Conservation (phyloP, 148 eudicot species). For the Nyssa sinensis region DNA sequence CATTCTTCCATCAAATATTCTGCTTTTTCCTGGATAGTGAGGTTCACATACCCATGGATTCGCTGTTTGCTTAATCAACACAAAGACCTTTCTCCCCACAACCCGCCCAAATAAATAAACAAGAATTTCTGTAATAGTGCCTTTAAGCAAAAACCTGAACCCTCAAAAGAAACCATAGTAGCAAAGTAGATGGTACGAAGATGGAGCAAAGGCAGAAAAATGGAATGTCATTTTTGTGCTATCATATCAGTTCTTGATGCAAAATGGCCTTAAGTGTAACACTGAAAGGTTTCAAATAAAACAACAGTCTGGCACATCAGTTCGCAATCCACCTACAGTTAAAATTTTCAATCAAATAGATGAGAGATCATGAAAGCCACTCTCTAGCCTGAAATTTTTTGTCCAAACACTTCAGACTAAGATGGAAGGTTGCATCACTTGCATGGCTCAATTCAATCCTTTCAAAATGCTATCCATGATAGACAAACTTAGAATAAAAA, state of each 20-base stretch:
- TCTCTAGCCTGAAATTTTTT: neutral
- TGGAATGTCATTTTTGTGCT: too few relatives aligned
- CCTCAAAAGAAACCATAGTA: too few relatives aligned
- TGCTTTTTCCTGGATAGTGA: neutral
- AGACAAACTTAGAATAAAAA: neutral
- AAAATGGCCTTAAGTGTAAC: neutral
- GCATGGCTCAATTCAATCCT: constrained; percentile 7
- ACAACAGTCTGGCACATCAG: neutral
- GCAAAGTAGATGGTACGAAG: too few relatives aligned
- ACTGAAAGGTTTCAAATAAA: neutral
- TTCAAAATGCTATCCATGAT: neutral
- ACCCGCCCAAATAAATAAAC: too few relatives aligned
- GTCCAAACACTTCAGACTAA: neutral
- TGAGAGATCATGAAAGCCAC: neutral
- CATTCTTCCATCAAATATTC: constrained; percentile 8
- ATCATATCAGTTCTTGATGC: neutral
- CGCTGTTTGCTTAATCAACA: constrained; percentile 4
- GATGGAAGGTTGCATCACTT: neutral
- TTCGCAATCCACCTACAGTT: neutral
- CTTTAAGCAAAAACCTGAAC: too few relatives aligned
- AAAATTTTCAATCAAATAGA: neutral
- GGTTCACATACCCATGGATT: constrained; percentile 13
- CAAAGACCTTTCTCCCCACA: too few relatives aligned
- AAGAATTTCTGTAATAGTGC: too few relatives aligned
- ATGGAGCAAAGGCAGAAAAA: too few relatives aligned